These are phyloP conservation scores for Leptodermis oblonga DNA, from an alignment of 257 asterid genomes.

Conservation along the genomic window DNA sequence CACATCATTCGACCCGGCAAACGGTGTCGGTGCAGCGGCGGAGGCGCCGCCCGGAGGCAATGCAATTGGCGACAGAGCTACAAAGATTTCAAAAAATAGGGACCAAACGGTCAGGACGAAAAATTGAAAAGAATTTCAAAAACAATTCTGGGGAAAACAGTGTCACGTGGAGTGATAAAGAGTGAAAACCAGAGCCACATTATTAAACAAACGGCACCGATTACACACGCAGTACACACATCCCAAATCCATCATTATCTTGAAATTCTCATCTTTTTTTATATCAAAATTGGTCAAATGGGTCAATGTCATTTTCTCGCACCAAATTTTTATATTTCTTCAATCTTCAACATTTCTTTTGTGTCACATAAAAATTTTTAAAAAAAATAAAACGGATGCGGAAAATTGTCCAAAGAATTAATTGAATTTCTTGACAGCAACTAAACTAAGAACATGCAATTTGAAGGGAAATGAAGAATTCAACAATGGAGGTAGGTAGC, in stretches of 20 bases:
- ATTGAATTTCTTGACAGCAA: background rate
- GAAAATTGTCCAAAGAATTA: background rate
- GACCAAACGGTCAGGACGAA: too few species aligned
- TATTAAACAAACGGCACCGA: background rate
- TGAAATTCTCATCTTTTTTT: background rate
- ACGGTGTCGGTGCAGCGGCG: slow-evolving; percentile 31
- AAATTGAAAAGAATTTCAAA: background rate
- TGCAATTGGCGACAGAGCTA: slow-evolving; percentile 56
- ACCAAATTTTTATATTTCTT: background rate
- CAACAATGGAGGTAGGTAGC: background rate
- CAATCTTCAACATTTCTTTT: background rate
- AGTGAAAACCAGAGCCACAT: background rate
- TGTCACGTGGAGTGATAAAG: slow-evolving; percentile 11
- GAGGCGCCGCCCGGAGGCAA: slow-evolving; percentile 38
- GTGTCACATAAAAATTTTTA: background rate
- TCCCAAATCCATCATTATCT: background rate
- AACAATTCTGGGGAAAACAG: background rate
- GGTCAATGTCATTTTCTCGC: background rate
- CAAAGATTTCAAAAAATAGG: too few species aligned
- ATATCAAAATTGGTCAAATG: background rate
- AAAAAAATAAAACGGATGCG: background rate
- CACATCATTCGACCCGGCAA: slow-evolving; percentile 24
- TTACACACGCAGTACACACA: background rate
- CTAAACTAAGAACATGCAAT: background rate
- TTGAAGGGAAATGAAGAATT: background rate